Percentiles rank a stretch among this genome's conserved stretches.
Evolutionary conservation across 1,284 basidiomycete genomes (phyloP).

Genomic region (Waitea zeae): DNA sequence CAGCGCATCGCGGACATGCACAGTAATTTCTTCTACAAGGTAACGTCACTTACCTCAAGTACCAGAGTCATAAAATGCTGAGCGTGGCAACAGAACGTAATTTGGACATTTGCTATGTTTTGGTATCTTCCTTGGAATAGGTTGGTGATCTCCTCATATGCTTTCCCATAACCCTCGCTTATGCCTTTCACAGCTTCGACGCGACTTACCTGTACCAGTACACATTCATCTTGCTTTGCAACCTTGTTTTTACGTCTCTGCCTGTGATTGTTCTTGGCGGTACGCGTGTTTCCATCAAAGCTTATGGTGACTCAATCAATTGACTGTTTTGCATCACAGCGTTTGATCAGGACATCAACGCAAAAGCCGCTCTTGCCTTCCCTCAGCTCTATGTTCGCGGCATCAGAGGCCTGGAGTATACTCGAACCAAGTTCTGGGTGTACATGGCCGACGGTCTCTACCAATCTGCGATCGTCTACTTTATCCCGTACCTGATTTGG

Average conservation of each 20-base stretch:
- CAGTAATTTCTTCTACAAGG: constrained; percentile 97
- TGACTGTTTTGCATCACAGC: constrained; percentile 23
- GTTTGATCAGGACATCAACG: constrained; percentile 93
- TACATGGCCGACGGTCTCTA: constrained; percentile 93
- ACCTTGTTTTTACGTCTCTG: constrained; percentile 85
- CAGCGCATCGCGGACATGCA: constrained; percentile 95
- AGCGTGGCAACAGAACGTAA: constrained; percentile 44
- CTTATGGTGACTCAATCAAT: too few relatives aligned
- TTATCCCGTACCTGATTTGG: constrained; percentile 76
- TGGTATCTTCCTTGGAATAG: constrained; percentile 86
- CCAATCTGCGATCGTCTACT: constrained; percentile 83
- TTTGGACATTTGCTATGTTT: constrained; percentile 87
- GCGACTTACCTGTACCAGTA: constrained; percentile 94
- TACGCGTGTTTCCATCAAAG: constrained; percentile 16
- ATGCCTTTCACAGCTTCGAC: constrained; percentile 49
- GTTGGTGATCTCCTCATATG: constrained; percentile 19
- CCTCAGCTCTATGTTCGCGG: constrained; percentile 90
- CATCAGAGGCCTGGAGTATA: constrained; percentile 87
- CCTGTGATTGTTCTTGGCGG: constrained; percentile 86
- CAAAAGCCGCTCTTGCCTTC: constrained; percentile 78
- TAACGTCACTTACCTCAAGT: constrained; percentile 13
- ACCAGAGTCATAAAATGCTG: not conserved
- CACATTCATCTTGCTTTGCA: constrained; percentile 84
- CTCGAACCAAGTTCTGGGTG: constrained; percentile 80
- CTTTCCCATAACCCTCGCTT: constrained; percentile 2